These are phyloP conservation scores for Penicillium rolfsii DNA, from an alignment of 2,329 filamentous ascomycete genomes.

Conservation along the genomic window DNA sequence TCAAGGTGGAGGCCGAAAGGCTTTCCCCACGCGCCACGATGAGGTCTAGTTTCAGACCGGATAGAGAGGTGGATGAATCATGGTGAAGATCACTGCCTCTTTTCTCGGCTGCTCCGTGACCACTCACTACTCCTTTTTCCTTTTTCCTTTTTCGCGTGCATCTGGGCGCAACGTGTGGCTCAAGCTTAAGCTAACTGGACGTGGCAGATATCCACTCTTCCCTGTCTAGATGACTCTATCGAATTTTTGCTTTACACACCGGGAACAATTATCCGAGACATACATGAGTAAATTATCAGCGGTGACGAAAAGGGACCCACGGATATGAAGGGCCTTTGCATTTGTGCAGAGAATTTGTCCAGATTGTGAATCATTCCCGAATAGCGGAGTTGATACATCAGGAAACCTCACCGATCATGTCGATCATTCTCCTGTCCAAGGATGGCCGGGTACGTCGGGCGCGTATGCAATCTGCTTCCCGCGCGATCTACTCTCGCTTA, in stretches of 20 bases:
- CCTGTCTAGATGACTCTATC: neutral
- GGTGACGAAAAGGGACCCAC: neutral
- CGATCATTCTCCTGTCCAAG: neutral
- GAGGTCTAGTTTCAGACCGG: neutral
- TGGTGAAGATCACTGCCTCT: neutral
- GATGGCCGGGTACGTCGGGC: neutral
- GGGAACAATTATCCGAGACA: neutral
- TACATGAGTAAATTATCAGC: neutral
- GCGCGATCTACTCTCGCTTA: constrained; percentile 15
- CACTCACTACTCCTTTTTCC: neutral
- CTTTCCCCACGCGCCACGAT: neutral
- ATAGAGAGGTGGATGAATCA: neutral
- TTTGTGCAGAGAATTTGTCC: neutral
- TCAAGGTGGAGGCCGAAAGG: neutral
- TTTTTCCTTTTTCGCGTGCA: neutral
- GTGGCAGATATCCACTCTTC: neutral
- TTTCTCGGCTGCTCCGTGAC: neutral
- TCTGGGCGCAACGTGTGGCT: neutral
- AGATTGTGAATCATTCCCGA: neutral
- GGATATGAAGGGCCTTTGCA: neutral
- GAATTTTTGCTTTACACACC: neutral
- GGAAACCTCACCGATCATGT: neutral
- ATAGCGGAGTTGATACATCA: neutral
- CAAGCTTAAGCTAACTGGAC: neutral
- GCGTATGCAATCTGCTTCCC: constrained; percentile 21